Percentiles rank a stretch among this genome's conserved stretches.
phyloP scores from a whole-genome alignment of 192 early-diverging fungal species.

The Coemansia sp. region DNA sequence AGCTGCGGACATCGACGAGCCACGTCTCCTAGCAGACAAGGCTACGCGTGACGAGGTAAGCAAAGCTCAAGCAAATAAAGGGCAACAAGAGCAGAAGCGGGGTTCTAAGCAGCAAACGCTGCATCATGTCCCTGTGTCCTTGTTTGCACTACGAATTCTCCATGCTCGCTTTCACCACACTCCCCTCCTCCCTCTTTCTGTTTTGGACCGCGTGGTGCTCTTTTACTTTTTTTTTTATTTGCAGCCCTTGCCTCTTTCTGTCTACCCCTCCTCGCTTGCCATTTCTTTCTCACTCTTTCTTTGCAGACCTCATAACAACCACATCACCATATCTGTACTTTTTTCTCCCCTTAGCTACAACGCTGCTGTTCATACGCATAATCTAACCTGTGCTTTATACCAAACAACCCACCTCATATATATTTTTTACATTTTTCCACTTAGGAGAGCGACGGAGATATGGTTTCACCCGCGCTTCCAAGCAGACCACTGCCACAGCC shows the following conservation, averaged over 20 bases:
- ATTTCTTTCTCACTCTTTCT: neutral
- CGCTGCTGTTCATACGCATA: neutral
- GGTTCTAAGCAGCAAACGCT: too few species aligned
- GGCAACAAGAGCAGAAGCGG: too few species aligned
- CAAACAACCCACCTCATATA: neutral
- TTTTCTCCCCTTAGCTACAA: neutral
- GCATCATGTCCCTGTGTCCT: neutral
- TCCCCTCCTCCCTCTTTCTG: neutral
- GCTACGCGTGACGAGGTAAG: constrained; percentile 9
- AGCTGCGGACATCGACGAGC: neutral
- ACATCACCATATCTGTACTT: neutral
- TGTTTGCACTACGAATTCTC: neutral
- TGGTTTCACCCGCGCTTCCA: constrained; percentile 27
- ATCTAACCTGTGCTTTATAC: neutral
- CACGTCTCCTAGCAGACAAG: neutral
- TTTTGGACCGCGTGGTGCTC: neutral
- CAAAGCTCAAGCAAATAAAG: neutral
- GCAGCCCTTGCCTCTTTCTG: too few species aligned
- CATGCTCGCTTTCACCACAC: neutral
- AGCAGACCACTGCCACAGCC: constrained; percentile 44
- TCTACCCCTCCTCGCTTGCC: neutral
- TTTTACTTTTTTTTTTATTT: too few species aligned
- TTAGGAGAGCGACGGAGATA: constrained; percentile 25
- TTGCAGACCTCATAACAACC: neutral
- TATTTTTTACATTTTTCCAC: neutral